Evolutionary conservation across 1,284 basidiomycete species (phyloP).

Genomic region (Cutaneotrichosporon mucoides): DNA sequence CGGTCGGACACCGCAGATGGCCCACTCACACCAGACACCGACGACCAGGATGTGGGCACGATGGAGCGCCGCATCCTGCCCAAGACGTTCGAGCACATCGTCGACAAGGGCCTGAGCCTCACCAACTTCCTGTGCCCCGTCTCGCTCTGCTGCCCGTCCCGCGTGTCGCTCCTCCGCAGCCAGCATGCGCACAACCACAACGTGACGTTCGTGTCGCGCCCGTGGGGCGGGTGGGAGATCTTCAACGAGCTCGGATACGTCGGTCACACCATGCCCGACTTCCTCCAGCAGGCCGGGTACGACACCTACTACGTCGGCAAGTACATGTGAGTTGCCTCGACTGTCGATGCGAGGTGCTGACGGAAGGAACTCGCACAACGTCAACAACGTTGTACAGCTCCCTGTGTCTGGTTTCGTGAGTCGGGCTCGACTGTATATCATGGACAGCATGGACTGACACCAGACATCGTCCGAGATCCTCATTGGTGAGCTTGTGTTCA

Average conservation of each 20-base stretch:
- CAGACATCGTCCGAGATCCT: constrained; percentile 30
- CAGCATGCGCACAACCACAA: constrained; percentile 40
- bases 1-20: too few relatives aligned
- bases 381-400: constrained; percentile 22
- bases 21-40: constrained; percentile 22
- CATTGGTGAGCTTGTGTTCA: constrained; percentile 23
- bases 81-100: constrained; percentile 21
- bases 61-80: constrained; percentile 20
- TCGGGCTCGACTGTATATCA: neutral
- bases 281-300: constrained; percentile 33
- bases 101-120: constrained; percentile 23
- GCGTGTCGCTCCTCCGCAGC: constrained; percentile 28
- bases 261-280: constrained; percentile 30
- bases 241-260: constrained; percentile 36
- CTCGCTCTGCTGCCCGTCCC: constrained; percentile 34
- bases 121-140: constrained; percentile 31
- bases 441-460: constrained; percentile 1
- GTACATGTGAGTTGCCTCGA: constrained; percentile 24
- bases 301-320: constrained; percentile 38
- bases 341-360: neutral
- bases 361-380: constrained; percentile 29
- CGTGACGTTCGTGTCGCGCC: constrained; percentile 29
- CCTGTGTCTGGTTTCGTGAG: constrained; percentile 22
- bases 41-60: constrained; percentile 27
- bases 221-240: constrained; percentile 34